Evolutionary conservation across 805 yeast genomes (phyloP), one percentile per base, ranked within the genome.

Genomic region (Saccharomyces paradoxus): DNA sequence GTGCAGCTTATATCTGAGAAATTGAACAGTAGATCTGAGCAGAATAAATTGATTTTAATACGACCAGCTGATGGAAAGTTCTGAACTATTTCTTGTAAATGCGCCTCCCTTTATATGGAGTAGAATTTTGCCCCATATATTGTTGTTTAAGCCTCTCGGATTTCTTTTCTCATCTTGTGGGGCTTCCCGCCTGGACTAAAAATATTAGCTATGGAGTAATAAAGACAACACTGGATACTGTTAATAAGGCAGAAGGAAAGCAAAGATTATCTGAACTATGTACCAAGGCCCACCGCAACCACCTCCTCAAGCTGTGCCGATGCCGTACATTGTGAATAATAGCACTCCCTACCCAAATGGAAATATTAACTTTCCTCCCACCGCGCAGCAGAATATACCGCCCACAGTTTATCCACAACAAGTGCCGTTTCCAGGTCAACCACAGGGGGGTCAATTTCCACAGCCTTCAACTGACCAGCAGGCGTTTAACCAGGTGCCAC

Each of bases 91-190:
- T 37, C 17, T 17, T 46, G 9, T 2, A 22, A 24, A 46, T 27
- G 29, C 29, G 49, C 28, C 29, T 14, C 28, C 22, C 49, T 22
- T n/a, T 27, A 26, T 46, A 14, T 13, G 14, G 28, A 24, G 12
- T 12, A 8, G 8, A 9, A 21, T 29, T 21, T 46, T 46, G 17
- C 30, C 28, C 28, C 49, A 26, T 46, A n/a, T 46, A 46, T 1
- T 46, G 14, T 22, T 22, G 29, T 46, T 46, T 46, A 24, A 26
- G 28, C 30, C 49, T 46, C 30, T 28, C 48, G 29, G 32, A 27
- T 48, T 48, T 48, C 29, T 48, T 54, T 54, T 52, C 51, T 48
- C 21, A 31, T 46, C 28, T 31, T 50, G 24, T 44, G 50, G 28
- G n/a, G 51, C 30, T 31, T 29, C 51, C 24, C 29, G 37, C 41